These are phyloP conservation scores for Agapanthus africanus DNA, from an alignment of 106 monocot genomes.

Conservation along the genomic window DNA sequence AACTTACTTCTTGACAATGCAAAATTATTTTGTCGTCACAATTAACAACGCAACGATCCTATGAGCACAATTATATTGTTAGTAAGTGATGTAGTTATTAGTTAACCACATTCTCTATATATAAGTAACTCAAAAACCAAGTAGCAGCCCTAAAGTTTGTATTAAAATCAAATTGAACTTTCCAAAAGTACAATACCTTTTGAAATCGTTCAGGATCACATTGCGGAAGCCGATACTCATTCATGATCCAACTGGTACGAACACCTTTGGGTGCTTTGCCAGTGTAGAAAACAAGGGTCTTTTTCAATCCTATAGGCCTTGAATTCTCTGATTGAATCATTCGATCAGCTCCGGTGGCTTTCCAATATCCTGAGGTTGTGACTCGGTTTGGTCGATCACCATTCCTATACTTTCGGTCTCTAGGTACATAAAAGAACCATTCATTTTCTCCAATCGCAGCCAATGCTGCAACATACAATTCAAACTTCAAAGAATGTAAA, in stretches of 20 bases:
- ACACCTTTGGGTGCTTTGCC: conserved; percentile 42
- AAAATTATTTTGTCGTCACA: too few species aligned
- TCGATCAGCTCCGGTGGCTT: conserved; percentile 45
- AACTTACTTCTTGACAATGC: too few species aligned
- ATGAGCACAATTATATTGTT: too few species aligned
- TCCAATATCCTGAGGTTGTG: conserved; percentile 42
- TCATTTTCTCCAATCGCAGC: conserved; percentile 39
- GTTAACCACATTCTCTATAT: too few species aligned
- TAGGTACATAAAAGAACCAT: conserved; percentile 46
- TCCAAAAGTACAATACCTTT: conserved; percentile 26
- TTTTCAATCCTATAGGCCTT: conserved; percentile 38
- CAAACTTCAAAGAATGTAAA: neutral
- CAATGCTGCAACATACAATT: conserved; percentile 15
- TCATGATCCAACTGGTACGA: conserved; percentile 39
- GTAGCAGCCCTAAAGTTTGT: neutral
- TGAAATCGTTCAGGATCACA: conserved; percentile 9
- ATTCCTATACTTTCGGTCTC: conserved; percentile 42
- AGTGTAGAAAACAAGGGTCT: conserved; percentile 46
- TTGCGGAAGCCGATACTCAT: conserved; percentile 35
- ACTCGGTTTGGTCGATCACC: conserved; percentile 41
- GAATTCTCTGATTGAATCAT: conserved; percentile 20
- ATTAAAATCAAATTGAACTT: neutral
- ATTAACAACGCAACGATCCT: too few species aligned
- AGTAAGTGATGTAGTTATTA: too few species aligned
- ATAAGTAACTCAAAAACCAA: conserved; percentile 1